Conservation (phyloP, 2,329 filamentous ascomycete species). For the Diaporthe sp. region DNA sequence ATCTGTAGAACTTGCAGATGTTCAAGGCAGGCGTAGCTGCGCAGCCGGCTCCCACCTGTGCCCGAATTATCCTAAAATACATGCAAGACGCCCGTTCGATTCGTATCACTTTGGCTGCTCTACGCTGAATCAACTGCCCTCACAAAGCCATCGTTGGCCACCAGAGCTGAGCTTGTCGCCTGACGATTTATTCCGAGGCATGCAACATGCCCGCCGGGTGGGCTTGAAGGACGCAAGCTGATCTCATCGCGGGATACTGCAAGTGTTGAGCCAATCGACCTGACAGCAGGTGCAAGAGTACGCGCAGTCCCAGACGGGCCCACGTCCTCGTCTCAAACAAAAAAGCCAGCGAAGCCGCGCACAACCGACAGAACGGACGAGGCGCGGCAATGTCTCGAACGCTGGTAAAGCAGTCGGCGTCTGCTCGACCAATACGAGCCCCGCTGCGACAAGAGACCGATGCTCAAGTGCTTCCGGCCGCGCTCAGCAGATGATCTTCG, state of each 20-base stretch:
- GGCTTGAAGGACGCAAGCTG: not conserved
- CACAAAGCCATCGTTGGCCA: not conserved
- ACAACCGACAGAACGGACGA: not conserved
- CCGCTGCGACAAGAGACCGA: not conserved
- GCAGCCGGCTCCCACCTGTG: not conserved
- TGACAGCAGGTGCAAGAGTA: not conserved
- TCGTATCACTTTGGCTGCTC: not conserved
- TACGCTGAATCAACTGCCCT: not conserved
- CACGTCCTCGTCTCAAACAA: not conserved
- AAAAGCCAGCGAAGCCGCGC: not conserved
- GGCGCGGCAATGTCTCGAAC: slow-evolving; percentile 16
- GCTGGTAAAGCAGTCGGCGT: slow-evolving; percentile 4
- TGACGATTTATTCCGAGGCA: not conserved
- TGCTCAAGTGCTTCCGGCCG: not conserved
- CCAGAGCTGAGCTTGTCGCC: not conserved
- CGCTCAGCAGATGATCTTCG: slow-evolving; percentile 13
- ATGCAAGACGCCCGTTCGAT: not conserved
- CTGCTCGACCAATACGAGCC: slow-evolving; percentile 19
- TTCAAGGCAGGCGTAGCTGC: not conserved
- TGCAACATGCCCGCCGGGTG: not conserved
- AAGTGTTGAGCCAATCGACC: not conserved
- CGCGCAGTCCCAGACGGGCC: not conserved
- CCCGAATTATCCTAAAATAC: not conserved
- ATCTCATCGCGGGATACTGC: not conserved
- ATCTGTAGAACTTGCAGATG: too few relatives aligned